Evolutionary conservation across 768 basidiomycete genomes (phyloP), one percentile per base, ranked within the genome.

Genomic region (Gyrodon lividus): DNA sequence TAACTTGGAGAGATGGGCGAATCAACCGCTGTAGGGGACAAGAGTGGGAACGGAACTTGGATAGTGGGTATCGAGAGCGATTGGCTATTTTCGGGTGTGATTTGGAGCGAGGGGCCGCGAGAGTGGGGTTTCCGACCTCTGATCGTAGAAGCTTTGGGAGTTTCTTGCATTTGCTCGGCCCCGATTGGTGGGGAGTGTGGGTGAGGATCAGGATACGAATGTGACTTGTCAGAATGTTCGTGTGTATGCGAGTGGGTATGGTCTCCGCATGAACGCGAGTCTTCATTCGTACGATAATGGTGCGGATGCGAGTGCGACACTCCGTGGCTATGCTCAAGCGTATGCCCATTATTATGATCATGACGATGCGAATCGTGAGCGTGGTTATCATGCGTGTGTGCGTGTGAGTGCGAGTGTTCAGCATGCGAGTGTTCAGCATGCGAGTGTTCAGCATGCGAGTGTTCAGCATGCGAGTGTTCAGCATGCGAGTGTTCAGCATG

Each of bases 1-100:
- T 89, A 87, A 53, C 58, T 80, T 0, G 86, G 87, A 1, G 87
- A 89, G 20, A 87, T 68, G 0, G 86, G 87, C 1, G 84, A 82
- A 43, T 66, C 63, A 19, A 61, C 52, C 14, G 51, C 54, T 28
- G 23, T 50, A 4, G 60, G 65, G 55, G 58, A 67, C 42, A 61
- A 56, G 30, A 51, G 43, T 52, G 61, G 65, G 53, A 66, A 66
- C 50, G 62, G 59, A 58, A 63, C 49, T 52, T 58, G 57, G 50
- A 42, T 51, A 43, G 60, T 20, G 39, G 60, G 41, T 24, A 52
- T 28, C 48, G 64, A 43, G 55, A 57, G 57, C 53, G 58, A 24
- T 42, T 46, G 57, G 43, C 54, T 56, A 45, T 31, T 64, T 55
- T 54, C 60, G n/a, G 59, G 55, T 31, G 71, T 60, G 35, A 74